Conservation (phyloP, 352 stramenopile genomes). For the Halophytophthora polymorphica region DNA sequence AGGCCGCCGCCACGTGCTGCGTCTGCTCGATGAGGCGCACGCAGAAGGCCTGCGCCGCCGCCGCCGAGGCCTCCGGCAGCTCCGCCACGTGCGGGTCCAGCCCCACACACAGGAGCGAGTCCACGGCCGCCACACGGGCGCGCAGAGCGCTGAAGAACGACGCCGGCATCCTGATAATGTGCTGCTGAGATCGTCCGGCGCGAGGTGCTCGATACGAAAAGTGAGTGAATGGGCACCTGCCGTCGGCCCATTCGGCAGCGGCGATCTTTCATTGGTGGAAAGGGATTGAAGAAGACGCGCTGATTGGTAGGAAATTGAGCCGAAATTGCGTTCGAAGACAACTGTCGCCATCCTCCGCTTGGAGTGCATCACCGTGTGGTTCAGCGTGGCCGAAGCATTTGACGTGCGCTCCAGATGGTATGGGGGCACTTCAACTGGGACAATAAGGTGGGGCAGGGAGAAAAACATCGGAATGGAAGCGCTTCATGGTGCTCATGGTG, state of each 20-base stretch:
- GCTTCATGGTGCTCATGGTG: neutral
- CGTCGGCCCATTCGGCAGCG: no score
- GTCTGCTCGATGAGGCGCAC: constrained; percentile 94
- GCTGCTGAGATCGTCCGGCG: no score
- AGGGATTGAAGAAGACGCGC: no score
- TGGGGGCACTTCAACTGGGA: no score
- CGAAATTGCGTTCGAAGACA: neutral
- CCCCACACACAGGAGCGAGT: constrained; percentile 98
- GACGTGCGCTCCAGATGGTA: neutral
- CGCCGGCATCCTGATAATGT: no score
- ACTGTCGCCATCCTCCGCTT: no score
- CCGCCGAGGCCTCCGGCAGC: constrained; percentile 76
- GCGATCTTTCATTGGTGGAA: no score
- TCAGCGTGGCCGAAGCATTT: no score
- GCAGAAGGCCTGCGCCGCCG: constrained; percentile 94
- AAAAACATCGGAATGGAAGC: neutral
- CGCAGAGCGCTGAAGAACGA: constrained; percentile 92
- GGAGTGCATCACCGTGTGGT: no score
- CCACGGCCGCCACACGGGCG: constrained; percentile 77
- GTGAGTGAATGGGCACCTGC: no score
- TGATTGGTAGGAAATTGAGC: neutral
- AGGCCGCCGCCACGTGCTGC: constrained; percentile 90
- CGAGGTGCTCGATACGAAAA: no score
- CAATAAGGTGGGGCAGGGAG: no score
- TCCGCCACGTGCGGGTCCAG: constrained; percentile 94